Evolutionary conservation across 257 asterid genomes (phyloP).

Genomic region (Sherardia arvensis): DNA sequence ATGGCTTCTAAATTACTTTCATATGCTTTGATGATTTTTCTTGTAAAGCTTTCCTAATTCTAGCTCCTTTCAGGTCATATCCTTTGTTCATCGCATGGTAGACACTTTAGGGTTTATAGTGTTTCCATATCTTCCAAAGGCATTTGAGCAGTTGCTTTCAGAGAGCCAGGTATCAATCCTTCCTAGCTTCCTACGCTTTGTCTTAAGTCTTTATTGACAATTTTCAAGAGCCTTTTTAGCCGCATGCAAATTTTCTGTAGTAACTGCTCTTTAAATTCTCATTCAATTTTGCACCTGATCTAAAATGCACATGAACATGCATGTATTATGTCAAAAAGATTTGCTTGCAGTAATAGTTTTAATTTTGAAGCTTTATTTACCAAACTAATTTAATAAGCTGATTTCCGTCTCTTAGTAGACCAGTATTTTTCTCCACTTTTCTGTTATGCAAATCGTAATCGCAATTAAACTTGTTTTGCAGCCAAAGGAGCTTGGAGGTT

Average conservation of each 20-base stretch:
- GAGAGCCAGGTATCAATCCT: constrained; percentile 67
- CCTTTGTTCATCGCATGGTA: constrained; percentile 97
- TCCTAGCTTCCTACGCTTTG: background rate
- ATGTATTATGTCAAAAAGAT: background rate
- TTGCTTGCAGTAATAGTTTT: background rate
- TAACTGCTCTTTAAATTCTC: background rate
- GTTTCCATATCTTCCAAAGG: constrained; percentile 88
- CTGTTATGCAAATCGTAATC: background rate
- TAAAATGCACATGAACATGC: background rate
- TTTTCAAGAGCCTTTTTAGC: background rate
- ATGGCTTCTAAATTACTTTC: too few relatives aligned
- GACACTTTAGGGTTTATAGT: constrained; percentile 77
- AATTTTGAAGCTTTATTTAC: background rate
- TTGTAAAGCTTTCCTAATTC: constrained; percentile 11
- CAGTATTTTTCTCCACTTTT: background rate
- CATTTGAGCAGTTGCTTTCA: constrained; percentile 73
- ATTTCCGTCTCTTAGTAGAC: background rate
- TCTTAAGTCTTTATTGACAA: background rate
- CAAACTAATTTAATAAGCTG: background rate
- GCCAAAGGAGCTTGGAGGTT: constrained; percentile 88
- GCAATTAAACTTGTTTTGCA: constrained; percentile 29
- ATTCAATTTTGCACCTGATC: background rate
- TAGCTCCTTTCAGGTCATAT: constrained; percentile 50
- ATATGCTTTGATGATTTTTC: background rate
- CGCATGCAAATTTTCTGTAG: background rate